Evolutionary conservation across 2,329 filamentous ascomycete genomes (phyloP).

Genomic region (Allantophomopsis cytisporea): DNA sequence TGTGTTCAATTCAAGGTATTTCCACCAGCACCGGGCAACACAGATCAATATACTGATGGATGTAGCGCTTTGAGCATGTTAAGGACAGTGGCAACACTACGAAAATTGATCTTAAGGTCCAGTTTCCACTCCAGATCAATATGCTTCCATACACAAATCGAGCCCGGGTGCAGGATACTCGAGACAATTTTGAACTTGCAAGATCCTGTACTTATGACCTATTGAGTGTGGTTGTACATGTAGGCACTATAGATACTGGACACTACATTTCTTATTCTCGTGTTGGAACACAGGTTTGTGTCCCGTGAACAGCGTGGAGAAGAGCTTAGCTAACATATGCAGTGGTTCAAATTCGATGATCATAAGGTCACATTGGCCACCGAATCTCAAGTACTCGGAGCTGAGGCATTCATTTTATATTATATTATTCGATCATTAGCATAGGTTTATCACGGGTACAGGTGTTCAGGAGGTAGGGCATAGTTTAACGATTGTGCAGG

Average conservation of each 20-base stretch:
- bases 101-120: constrained; percentile 78
- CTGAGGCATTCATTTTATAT: constrained; percentile 83
- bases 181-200: constrained; percentile 38
- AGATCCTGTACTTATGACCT: constrained; percentile 73
- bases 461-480: too few species aligned
- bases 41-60: constrained; percentile 11
- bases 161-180: constrained; percentile 34
- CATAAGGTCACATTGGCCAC: constrained; percentile 78
- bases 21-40: neutral
- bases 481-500: too few species aligned
- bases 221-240: constrained; percentile 81
- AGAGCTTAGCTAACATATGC: constrained; percentile 1
- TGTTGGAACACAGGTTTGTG: constrained; percentile 55
- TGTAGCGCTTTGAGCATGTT: constrained; percentile 60
- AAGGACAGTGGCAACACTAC: constrained; percentile 57
- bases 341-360: constrained; percentile 96
- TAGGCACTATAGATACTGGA: constrained; percentile 83
- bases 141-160: constrained; percentile 81
- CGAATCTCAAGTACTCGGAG: constrained; percentile 72
- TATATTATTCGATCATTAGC: constrained; percentile 58
- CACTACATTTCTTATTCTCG: constrained; percentile 87
- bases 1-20: constrained; percentile 83
- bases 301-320: neutral
- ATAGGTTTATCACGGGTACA: constrained; percentile 13
- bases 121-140: constrained; percentile 77